Evolutionary conservation across 768 basidiomycete species (phyloP).

Genomic region (Boletus rufocinnamomeus): DNA sequence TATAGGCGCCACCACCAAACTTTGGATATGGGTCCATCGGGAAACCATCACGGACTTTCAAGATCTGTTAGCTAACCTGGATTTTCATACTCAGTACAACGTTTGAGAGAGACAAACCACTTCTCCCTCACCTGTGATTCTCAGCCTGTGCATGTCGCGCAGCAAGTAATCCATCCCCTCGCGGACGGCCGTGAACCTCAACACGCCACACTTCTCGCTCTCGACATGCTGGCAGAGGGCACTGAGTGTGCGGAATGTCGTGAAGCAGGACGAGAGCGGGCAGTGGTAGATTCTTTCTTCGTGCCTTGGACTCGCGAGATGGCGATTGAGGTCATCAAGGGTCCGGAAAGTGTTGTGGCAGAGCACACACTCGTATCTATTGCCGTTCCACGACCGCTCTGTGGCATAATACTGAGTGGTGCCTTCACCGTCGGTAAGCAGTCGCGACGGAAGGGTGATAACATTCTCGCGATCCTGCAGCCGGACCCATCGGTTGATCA

Average conservation of each 20-base stretch:
- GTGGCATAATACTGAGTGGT: slow-evolving; percentile 32
- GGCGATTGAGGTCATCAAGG: slow-evolving; percentile 55
- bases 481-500: slow-evolving; percentile 39
- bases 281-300: slow-evolving; percentile 55
- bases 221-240: slow-evolving; percentile 66
- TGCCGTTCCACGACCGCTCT: slow-evolving; percentile 42
- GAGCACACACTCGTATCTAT: slow-evolving; percentile 62
- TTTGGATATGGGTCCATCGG: neutral
- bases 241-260: slow-evolving; percentile 53
- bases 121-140: slow-evolving; percentile 14
- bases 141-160: slow-evolving; percentile 17
- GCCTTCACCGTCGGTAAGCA: slow-evolving; percentile 40
- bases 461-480: slow-evolving; percentile 45
- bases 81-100: slow-evolving; percentile 10
- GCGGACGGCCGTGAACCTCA: slow-evolving; percentile 46
- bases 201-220: slow-evolving; percentile 59
- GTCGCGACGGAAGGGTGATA: slow-evolving; percentile 57
- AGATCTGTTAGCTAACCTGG: slow-evolving; percentile 18
- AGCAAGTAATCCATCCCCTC: slow-evolving; percentile 40
- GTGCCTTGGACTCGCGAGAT: slow-evolving; percentile 64
- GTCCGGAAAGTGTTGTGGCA: slow-evolving; percentile 48
- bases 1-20: slow-evolving; percentile 21
- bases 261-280: slow-evolving; percentile 46
- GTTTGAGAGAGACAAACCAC: neutral
- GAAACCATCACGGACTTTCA: slow-evolving; percentile 31